phyloP scores from a whole-genome alignment of 345 rosid species.

The Camelina hispida region DNA sequence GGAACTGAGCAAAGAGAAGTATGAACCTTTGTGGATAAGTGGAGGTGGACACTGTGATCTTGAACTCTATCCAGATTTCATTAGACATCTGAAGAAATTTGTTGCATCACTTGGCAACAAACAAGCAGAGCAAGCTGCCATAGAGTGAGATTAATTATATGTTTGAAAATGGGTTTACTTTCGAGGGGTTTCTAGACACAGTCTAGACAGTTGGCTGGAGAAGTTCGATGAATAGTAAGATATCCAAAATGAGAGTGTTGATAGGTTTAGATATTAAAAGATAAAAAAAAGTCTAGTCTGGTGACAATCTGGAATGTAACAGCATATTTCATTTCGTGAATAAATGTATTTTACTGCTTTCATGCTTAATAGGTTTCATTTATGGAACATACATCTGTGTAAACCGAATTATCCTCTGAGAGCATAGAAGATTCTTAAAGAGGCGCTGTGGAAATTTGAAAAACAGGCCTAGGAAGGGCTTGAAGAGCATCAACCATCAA shows the following conservation, averaged over 20 bases:
- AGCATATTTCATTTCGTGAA: slow-evolving; percentile 1
- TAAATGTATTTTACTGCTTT: slow-evolving; percentile 22
- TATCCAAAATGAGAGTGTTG: slow-evolving; percentile 61
- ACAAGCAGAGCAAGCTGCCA: slow-evolving; percentile 34
- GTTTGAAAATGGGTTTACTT: slow-evolving; percentile 58
- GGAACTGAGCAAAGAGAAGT: slow-evolving; percentile 82
- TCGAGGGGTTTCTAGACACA: slow-evolving; percentile 69
- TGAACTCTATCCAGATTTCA: slow-evolving; percentile 88
- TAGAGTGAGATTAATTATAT: slow-evolving; percentile 53
- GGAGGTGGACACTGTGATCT: slow-evolving; percentile 96
- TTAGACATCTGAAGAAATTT: slow-evolving; percentile 76
- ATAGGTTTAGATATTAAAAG: slow-evolving; percentile 55
- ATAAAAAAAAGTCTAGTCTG: slow-evolving; percentile 59
- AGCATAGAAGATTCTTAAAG: background rate
- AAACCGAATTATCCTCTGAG: background rate
- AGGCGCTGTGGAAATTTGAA: background rate
- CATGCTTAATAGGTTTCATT: background rate
- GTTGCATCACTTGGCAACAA: slow-evolving; percentile 58
- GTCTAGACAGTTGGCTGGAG: slow-evolving; percentile 75
- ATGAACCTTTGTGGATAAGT: slow-evolving; percentile 84
- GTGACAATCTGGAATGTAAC: slow-evolving; percentile 51
- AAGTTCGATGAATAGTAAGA: slow-evolving; percentile 65
- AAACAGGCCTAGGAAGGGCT: slow-evolving; percentile 23
- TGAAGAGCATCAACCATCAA: background rate
- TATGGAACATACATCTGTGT: background rate